These are phyloP conservation scores for Cytospora schulzeri DNA, from an alignment of 2,329 filamentous ascomycete species.

Conservation along the genomic window DNA sequence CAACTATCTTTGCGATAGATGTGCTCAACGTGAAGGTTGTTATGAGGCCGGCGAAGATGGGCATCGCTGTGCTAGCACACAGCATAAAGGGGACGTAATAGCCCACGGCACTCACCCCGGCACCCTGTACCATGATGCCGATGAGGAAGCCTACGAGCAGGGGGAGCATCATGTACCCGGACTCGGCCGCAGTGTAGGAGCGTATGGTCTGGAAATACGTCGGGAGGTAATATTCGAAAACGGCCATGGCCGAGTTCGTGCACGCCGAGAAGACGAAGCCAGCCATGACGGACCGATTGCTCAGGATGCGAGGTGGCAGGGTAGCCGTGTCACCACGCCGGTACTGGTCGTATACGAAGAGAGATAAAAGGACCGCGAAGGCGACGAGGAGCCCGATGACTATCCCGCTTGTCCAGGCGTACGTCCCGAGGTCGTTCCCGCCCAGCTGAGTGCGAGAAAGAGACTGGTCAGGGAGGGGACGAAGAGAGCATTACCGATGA, in stretches of 20 bases:
- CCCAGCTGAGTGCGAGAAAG: slow-evolving; percentile 45
- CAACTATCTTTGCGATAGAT: slow-evolving; percentile 8
- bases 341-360: slow-evolving; percentile 38
- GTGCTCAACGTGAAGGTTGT: slow-evolving; percentile 20
- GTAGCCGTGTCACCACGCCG: slow-evolving; percentile 40
- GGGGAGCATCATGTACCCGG: slow-evolving; percentile 41
- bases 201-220: slow-evolving; percentile 46
- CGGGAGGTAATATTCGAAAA: slow-evolving; percentile 40
- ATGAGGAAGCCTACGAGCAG: slow-evolving; percentile 40
- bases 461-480: slow-evolving; percentile 32
- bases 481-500: slow-evolving; percentile 35
- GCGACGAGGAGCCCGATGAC: slow-evolving; percentile 40
- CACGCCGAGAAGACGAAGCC: slow-evolving; percentile 39
- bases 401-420: slow-evolving; percentile 37
- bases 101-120: slow-evolving; percentile 38
- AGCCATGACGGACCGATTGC: slow-evolving; percentile 36
- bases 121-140: slow-evolving; percentile 39
- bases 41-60: slow-evolving; percentile 20
- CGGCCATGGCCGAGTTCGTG: slow-evolving; percentile 19
- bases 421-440: slow-evolving; percentile 40
- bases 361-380: slow-evolving; percentile 25
- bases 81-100: slow-evolving; percentile 26
- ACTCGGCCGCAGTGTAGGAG: slow-evolving; percentile 36
- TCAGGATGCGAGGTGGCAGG: slow-evolving; percentile 25
- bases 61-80: slow-evolving; percentile 15